A percentile compares a stretch with the other conserved stretches of the same genome.
phyloP scores from a whole-genome alignment of 345 rosid species.

The Rubroshorea leprosula region DNA sequence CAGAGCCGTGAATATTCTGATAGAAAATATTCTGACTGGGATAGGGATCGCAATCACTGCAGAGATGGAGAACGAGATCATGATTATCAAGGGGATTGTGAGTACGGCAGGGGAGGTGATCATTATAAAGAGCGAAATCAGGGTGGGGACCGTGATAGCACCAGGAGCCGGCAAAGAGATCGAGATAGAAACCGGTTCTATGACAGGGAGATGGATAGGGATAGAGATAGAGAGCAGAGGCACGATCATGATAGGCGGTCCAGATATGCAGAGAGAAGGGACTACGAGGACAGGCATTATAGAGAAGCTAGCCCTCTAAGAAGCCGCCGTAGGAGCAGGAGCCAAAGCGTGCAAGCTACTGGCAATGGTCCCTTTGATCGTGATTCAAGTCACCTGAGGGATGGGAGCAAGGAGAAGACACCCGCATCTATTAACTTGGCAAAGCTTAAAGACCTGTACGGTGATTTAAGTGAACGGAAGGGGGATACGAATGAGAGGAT shows the following conservation, averaged over 20 bases:
- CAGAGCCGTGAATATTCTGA: slow-evolving; percentile 67
- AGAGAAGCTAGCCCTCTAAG: slow-evolving; percentile 33
- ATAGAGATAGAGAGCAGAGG: slow-evolving; percentile 32
- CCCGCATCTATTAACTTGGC: slow-evolving; percentile 71
- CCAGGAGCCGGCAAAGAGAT: slow-evolving; percentile 29
- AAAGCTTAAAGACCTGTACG: slow-evolving; percentile 84
- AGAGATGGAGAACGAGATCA: slow-evolving; percentile 34
- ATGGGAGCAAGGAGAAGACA: slow-evolving; percentile 49
- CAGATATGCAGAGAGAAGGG: slow-evolving; percentile 36
- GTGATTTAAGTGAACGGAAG: slow-evolving; percentile 51
- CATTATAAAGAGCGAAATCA: slow-evolving; percentile 29
- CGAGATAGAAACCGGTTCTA: slow-evolving; percentile 4
- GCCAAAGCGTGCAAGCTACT: slow-evolving; percentile 43
- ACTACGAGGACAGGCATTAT: slow-evolving; percentile 30
- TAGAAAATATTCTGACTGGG: slow-evolving; percentile 32
- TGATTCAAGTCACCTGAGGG: slow-evolving; percentile 44
- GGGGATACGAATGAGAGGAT: slow-evolving; percentile 45
- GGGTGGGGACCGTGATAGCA: slow-evolving; percentile 27
- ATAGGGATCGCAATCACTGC: too few species aligned
- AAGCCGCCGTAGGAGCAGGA: slow-evolving; percentile 56
- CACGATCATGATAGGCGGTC: slow-evolving; percentile 45
- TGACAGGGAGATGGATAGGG: slow-evolving; percentile 9
- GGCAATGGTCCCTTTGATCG: slow-evolving; percentile 36
- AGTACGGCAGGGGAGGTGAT: slow-evolving; percentile 32
- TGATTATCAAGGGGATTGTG: too few species aligned